phyloP scores from a whole-genome alignment of 108 stramenopile genomes.

The Chaetoceros muelleri region DNA sequence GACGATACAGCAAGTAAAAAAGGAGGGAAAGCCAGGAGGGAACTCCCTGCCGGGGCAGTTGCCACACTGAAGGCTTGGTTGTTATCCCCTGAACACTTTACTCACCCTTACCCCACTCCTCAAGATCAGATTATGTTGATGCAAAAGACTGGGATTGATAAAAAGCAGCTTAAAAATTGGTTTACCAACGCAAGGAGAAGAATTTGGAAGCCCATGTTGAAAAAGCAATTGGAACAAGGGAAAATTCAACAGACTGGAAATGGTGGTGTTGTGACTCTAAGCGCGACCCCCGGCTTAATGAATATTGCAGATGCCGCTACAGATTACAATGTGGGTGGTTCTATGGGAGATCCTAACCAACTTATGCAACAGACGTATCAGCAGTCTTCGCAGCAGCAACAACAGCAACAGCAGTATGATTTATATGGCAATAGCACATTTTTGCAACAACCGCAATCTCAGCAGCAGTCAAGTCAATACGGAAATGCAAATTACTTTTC shows the following conservation, averaged over 20 bases:
- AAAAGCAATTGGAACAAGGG: slow-evolving; percentile 83
- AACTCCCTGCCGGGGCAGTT: slow-evolving; percentile 85
- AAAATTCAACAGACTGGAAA: slow-evolving; percentile 51
- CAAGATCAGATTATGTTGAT: slow-evolving; percentile 87
- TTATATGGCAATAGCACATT: slow-evolving; percentile 7
- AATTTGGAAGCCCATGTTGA: slow-evolving; percentile 95
- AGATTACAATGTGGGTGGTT: not conserved
- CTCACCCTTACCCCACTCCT: slow-evolving; percentile 88
- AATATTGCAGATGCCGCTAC: slow-evolving; percentile 21
- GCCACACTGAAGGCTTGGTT: slow-evolving; percentile 86
- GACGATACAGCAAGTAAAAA: slow-evolving; percentile 16
- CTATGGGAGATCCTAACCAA: slow-evolving; percentile 24
- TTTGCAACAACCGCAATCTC: slow-evolving; percentile 15
- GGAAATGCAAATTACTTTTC: slow-evolving; percentile 28
- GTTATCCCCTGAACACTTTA: slow-evolving; percentile 80
- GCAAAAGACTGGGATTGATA: slow-evolving; percentile 91
- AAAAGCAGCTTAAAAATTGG: slow-evolving; percentile 95
- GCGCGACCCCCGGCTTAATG: slow-evolving; percentile 33
- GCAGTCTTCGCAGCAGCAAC: slow-evolving; percentile 10
- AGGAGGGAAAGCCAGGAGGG: slow-evolving; percentile 69
- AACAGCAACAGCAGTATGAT: slow-evolving; percentile 16
- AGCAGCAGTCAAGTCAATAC: slow-evolving; percentile 30
- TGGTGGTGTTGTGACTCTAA: slow-evolving; percentile 25
- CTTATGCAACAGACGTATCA: slow-evolving; percentile 26
- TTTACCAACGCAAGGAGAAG: slow-evolving; percentile 89